Base-by-base conservation (phyloP, 257 asterid genomes). In the Sherardia arvensis region DNA sequence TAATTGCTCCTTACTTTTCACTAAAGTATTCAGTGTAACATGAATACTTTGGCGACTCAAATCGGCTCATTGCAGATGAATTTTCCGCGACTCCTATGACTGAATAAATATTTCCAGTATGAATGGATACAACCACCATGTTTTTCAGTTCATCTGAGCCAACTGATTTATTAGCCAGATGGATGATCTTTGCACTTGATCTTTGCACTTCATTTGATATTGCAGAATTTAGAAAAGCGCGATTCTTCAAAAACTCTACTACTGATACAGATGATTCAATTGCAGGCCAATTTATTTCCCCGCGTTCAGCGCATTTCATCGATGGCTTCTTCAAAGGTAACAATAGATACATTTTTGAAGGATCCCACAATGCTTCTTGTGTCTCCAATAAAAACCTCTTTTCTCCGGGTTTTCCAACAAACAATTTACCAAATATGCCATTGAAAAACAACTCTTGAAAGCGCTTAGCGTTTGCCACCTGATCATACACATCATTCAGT, bases 401-500 rank as follows among this genome's bases (percentile, higher is more conserved):
- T 55, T 64, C 77, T 60, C 84, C 95, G 7, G 88, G 73, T 69
- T 81, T 67, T 62, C 80, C 83, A 64, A 86, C 30, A 56, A 87
- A 81, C 61, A 93, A 65, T 76, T 86, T 93, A 66, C 97, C 94
- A 62, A 78, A 93, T 64, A 93, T 65, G 62, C 97, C 95, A 68
- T 90, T 93, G 49, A 93, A 93, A 36, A 93, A 83, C 71, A 93
- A 75, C 71, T 80, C 87, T 73, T 93, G 97, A 59, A 93, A 90
- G 73, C 87, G 71, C 78, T 85, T 93, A 57, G 92, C 96, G 74
- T 80, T 82, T 27, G 64, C 82, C 53, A 87, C 84, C 99, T 93
- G 87, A 58, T 67, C n/a, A 17, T 7, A 64, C 38, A 79, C 64
- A 70, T 53, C 43, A 65, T 49, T 26, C 20, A 38, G 68, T 57